Conservation (phyloP, 345 rosid species). For the Salix arbutifolia region DNA sequence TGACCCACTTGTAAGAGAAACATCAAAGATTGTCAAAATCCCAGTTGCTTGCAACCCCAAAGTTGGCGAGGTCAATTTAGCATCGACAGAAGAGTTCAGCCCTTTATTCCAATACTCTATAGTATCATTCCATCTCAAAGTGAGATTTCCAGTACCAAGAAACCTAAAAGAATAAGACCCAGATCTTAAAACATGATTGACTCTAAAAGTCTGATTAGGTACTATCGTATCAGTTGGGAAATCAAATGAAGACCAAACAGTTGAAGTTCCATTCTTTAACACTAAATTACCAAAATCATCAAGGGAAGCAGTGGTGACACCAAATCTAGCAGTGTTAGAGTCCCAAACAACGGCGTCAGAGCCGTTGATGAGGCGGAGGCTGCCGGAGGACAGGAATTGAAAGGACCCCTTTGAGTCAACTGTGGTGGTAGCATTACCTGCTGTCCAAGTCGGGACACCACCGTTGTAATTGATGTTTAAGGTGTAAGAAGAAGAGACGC, state of each 20-base stretch:
- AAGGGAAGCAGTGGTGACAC: slow-evolving; percentile 47
- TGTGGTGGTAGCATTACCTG: slow-evolving; percentile 26
- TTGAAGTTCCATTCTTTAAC: slow-evolving; percentile 14
- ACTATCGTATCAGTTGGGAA: slow-evolving; percentile 45
- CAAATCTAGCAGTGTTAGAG: slow-evolving; percentile 35
- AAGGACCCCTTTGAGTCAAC: slow-evolving; percentile 50
- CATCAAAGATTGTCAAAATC: slow-evolving; percentile 41
- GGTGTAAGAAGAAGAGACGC: slow-evolving; percentile 33
- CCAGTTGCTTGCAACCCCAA: slow-evolving; percentile 45
- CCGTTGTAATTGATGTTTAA: slow-evolving; percentile 45
- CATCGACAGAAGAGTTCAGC: slow-evolving; percentile 40
- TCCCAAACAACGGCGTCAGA: slow-evolving; percentile 55
- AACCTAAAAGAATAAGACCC: slow-evolving; percentile 47
- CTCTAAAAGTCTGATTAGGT: slow-evolving; percentile 43
- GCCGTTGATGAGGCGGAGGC: slow-evolving; percentile 54
- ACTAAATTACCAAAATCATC: slow-evolving; percentile 48
- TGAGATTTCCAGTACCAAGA: slow-evolving; percentile 38
- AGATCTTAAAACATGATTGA: slow-evolving; percentile 27
- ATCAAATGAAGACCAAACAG: slow-evolving; percentile 60
- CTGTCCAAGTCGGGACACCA: slow-evolving; percentile 48
- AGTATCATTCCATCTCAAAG: slow-evolving; percentile 48
- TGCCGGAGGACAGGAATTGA: slow-evolving; percentile 42
- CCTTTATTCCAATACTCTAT: slow-evolving; percentile 44
- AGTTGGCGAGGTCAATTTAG: slow-evolving; percentile 42
- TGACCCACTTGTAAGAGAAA: slow-evolving; percentile 3